Evolutionary conservation across 306 rosid species (phyloP), one percentile per base, ranked within the genome.

Genomic region (Lotus japonicus): DNA sequence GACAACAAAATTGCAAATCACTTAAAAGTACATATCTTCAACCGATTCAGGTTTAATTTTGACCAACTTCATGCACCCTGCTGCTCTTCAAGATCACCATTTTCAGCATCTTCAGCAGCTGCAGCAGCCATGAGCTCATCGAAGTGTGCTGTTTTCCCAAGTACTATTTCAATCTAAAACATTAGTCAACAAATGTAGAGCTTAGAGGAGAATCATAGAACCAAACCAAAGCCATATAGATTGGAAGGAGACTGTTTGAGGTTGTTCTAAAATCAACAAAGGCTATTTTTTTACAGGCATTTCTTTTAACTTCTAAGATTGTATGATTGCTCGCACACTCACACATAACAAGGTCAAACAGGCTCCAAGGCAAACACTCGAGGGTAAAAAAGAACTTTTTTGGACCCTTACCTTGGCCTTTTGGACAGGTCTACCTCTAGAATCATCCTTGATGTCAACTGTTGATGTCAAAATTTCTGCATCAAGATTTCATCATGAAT

Each of bases 71-170:
- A 82, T 39, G 81, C 70, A 3, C 11, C 66, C 83, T 78, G 87
- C 83, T 78, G 87, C 48, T 84, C 90, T 59, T 86, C 92, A 12
- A 72, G 28, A 2, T 86, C 85, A n/a, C 87, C 84, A 64, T 83
- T 83, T 72, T 72, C 80, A 45, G 67, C 84, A 18, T 88, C 89
- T 69, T 84, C 88, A 36, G 76, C 59, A 49, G 83, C 87, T 0
- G 87, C 89, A 16, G 90, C 96, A 3, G 87, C 92, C 96, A 89
- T 86, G 66, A 84, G 64, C 74, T 86, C 92, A 11, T 89, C 96
- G 33, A 89, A 89, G 63, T 89, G 85, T 68, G 70, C 90, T 0
- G 96, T 84, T 78, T 89, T 89, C 51, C 88, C 89, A 2, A 89
- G 92, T 63, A 87, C 21, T 31, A 89, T 87, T 78, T 89, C 96